These are phyloP conservation scores for Debaryomycetaceae sp. DNA, from an alignment of 1,139 yeast genomes.

Conservation along the genomic window DNA sequence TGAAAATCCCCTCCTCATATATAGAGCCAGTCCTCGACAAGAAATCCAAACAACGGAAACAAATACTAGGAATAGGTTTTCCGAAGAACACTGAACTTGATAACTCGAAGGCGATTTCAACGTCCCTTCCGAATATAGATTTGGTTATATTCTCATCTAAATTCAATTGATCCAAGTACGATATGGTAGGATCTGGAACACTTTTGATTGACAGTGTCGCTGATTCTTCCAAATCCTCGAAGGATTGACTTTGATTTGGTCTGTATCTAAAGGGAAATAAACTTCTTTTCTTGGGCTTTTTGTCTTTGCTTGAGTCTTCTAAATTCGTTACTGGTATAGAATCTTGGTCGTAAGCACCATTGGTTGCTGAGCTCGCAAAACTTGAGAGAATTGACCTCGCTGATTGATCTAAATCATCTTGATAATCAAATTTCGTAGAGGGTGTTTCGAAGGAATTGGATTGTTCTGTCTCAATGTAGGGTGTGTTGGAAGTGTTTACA, in stretches of 20 bases:
- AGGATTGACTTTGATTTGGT: slow-evolving; percentile 2
- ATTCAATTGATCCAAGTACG: slow-evolving; percentile 37
- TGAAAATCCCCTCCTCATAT: slow-evolving; percentile 85
- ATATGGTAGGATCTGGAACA: slow-evolving; percentile 18
- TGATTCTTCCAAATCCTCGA: slow-evolving; percentile 1
- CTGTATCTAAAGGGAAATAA: slow-evolving; percentile 55
- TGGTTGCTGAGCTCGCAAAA: background rate
- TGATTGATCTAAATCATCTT: slow-evolving; percentile 13
- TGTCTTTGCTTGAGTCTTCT: slow-evolving; percentile 29
- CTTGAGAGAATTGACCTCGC: slow-evolving; percentile 1
- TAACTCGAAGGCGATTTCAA: slow-evolving; percentile 49
- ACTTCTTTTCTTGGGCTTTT: slow-evolving; percentile 51
- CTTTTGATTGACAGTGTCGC: slow-evolving; percentile 2
- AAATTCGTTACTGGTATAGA: background rate
- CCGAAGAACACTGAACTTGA: slow-evolving; percentile 49
- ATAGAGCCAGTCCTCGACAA: slow-evolving; percentile 67
- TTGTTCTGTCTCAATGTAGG: slow-evolving; percentile 8
- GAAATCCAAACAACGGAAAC: slow-evolving; percentile 72
- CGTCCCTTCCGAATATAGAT: slow-evolving; percentile 63
- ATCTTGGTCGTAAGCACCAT: background rate
- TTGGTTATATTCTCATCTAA: slow-evolving; percentile 34
- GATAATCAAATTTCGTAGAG: slow-evolving; percentile 10
- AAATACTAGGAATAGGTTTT: slow-evolving; percentile 65
- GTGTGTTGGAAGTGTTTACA: slow-evolving; percentile 9
- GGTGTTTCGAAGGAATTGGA: slow-evolving; percentile 7